A percentile compares a stretch with the other conserved stretches of the same genome.
Conservation (phyloP, 495 filamentous ascomycete genomes). For the Penicillium robsamsonii region DNA sequence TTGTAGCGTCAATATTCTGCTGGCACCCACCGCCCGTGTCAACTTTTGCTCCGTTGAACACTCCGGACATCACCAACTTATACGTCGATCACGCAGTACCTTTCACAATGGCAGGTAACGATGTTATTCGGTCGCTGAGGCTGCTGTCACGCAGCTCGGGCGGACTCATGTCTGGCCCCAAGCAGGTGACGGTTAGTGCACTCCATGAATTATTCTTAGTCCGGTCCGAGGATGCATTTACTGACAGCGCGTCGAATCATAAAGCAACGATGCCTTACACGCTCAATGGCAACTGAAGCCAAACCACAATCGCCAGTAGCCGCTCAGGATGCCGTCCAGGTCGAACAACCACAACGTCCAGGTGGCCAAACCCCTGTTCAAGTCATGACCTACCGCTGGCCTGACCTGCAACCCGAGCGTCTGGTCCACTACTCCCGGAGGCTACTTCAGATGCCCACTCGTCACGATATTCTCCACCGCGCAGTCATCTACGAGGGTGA, state of each 20-base stretch:
- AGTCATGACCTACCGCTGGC: conserved; percentile 86
- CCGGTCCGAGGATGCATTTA: conserved; percentile 7
- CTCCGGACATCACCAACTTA: conserved; percentile 16
- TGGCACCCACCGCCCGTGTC: conserved; percentile 35
- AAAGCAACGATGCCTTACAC: conserved; percentile 54
- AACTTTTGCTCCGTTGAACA: conserved; percentile 39
- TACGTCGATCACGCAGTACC: conserved; percentile 7
- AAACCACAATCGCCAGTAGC: conserved; percentile 11
- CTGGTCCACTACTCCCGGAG: conserved; percentile 76
- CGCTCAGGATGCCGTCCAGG: neutral
- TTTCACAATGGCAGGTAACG: conserved; percentile 40
- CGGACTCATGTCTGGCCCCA: conserved; percentile 41
- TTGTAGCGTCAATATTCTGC: conserved; percentile 35
- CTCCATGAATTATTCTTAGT: conserved; percentile 5
- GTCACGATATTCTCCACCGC: conserved; percentile 88
- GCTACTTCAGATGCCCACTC: conserved; percentile 80
- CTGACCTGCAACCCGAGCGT: conserved; percentile 77
- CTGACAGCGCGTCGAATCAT: conserved; percentile 15
- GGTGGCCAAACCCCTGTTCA: conserved; percentile 51
- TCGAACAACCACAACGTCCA: neutral
- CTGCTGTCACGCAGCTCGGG: conserved; percentile 45
- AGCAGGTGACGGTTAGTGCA: conserved; percentile 47
- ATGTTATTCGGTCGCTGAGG: conserved; percentile 37
- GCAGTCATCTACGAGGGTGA: conserved; percentile 94
- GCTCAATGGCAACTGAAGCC: conserved; percentile 80